Evolutionary conservation across 116 monocot genomes (phyloP).

Genomic region (Thalassia testudinum): DNA sequence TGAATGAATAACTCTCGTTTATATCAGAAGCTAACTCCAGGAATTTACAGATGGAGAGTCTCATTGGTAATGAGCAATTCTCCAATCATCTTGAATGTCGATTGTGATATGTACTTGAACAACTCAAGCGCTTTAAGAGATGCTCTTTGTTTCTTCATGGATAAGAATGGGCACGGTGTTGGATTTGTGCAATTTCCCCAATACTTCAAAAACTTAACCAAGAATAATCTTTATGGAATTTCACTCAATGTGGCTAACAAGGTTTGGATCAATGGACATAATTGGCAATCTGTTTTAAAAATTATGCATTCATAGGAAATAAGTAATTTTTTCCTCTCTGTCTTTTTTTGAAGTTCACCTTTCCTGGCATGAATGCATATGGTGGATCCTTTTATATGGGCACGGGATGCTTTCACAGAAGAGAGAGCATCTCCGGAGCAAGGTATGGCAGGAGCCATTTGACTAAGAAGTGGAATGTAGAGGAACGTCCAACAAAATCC

Average conservation of each 20-base stretch:
- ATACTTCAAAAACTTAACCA: constrained; percentile 15
- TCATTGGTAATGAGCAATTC: constrained; percentile 33
- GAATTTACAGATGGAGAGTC: constrained; percentile 9
- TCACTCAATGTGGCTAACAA: constrained; percentile 5
- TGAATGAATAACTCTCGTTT: not conserved
- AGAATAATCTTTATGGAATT: constrained; percentile 28
- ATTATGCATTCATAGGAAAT: not conserved
- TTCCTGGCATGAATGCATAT: constrained; percentile 25
- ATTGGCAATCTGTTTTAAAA: not conserved
- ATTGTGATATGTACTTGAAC: constrained; percentile 53
- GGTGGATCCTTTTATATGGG: constrained; percentile 42
- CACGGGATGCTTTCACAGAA: constrained; percentile 48
- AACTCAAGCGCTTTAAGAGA: constrained; percentile 22
- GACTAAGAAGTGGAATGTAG: constrained; percentile 7
- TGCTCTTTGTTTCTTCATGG: constrained; percentile 44
- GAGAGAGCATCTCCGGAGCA: constrained; percentile 25
- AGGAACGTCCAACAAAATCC: constrained; percentile 1
- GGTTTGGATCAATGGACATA: not conserved
- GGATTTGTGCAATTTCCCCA: constrained; percentile 38
- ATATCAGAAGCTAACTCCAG: not conserved
- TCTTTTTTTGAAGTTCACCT: constrained; percentile 12
- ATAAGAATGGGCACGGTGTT: constrained; percentile 16
- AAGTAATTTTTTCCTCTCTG: not conserved
- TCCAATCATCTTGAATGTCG: constrained; percentile 28
- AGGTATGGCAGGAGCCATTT: constrained; percentile 15